Percentiles rank a stretch among this genome's conserved stretches.
Evolutionary conservation across 495 filamentous ascomycete species (phyloP).

Genomic region (Sphaerosporella brunnea): DNA sequence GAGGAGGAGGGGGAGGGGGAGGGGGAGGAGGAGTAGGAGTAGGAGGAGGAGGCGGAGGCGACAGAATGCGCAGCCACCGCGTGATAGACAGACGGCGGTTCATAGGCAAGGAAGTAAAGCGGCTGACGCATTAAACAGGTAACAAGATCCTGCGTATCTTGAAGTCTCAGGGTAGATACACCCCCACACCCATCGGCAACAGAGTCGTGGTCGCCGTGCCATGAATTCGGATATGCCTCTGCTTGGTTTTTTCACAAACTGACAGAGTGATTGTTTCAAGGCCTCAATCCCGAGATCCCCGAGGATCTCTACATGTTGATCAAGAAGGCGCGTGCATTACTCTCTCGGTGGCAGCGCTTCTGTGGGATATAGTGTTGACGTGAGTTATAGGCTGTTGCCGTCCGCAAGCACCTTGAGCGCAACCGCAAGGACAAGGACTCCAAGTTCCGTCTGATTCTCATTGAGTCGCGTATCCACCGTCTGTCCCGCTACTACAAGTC

Average conservation of each 20-base stretch:
- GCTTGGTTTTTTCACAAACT: slow-evolving; percentile 82
- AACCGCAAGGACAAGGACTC: slow-evolving; percentile 99
- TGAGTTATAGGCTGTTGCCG: slow-evolving; percentile 89
- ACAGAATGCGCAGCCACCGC: too few species aligned
- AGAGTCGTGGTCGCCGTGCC: neutral
- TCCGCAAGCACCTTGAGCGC: slow-evolving; percentile 99
- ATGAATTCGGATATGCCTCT: slow-evolving; percentile 48
- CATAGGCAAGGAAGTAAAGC: too few species aligned
- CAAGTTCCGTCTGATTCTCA: slow-evolving; percentile 99
- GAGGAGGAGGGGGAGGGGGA: too few species aligned
- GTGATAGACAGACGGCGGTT: too few species aligned
- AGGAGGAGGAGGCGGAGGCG: too few species aligned
- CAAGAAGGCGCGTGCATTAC: slow-evolving; percentile 82
- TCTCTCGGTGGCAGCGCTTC: too few species aligned
- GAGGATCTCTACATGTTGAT: slow-evolving; percentile 98
- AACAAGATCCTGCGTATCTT: slow-evolving; percentile 99
- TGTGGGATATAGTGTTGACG: too few species aligned
- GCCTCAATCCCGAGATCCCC: slow-evolving; percentile 90
- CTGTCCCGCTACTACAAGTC: slow-evolving; percentile 74
- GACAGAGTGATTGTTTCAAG: slow-evolving; percentile 96
- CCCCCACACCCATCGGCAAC: slow-evolving; percentile 9
- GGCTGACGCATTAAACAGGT: too few species aligned
- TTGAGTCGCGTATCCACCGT: slow-evolving; percentile 88
- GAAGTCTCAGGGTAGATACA: slow-evolving; percentile 64
- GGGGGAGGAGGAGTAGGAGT: too few species aligned